Evolutionary conservation across 768 basidiomycete species (phyloP).

Genomic region (Mrakia frigida): DNA sequence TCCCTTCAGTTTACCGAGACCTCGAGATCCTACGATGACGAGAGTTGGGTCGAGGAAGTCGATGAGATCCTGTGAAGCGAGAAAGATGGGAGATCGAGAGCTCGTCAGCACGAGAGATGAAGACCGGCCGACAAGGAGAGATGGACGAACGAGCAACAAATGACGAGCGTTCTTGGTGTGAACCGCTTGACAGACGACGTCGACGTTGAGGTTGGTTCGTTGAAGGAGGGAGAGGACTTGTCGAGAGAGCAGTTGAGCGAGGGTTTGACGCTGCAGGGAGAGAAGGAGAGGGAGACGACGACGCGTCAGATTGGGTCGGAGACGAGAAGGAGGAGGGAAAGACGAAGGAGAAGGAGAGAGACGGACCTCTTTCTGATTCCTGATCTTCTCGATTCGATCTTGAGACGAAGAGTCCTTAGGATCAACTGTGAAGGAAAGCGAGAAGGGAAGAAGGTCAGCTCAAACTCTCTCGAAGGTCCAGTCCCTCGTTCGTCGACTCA

Average conservation of each 20-base stretch:
- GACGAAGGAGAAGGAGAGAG: not conserved
- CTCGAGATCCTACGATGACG: conserved; percentile 93
- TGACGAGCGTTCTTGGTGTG: conserved; percentile 93
- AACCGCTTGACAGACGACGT: conserved; percentile 87
- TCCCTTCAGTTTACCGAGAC: conserved; percentile 77
- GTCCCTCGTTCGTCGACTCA: too few relatives aligned
- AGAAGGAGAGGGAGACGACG: conserved; percentile 17
- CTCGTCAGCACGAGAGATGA: not conserved
- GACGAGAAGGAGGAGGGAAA: conserved; percentile 15
- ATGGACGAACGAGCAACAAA: conserved; percentile 62
- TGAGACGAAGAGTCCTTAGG: conserved; percentile 54
- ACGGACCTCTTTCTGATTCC: conserved; percentile 84
- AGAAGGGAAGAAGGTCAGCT: not conserved
- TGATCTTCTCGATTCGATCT: conserved; percentile 71
- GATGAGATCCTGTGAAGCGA: conserved; percentile 54
- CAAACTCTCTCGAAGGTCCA: not conserved
- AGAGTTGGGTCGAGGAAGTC: conserved; percentile 82
- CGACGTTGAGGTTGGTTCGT: conserved; percentile 80
- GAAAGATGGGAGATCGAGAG: not conserved
- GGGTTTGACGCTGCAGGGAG: conserved; percentile 65
- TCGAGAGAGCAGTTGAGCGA: conserved; percentile 79
- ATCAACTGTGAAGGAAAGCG: conserved; percentile 44
- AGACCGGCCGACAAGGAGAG: not conserved
- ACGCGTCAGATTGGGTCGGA: not conserved
- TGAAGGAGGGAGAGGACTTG: conserved; percentile 86